A percentile compares a stretch with the other conserved stretches of the same genome.
phyloP scores from a whole-genome alignment of 257 asterid species.

The Solanum lycopersicoides region DNA sequence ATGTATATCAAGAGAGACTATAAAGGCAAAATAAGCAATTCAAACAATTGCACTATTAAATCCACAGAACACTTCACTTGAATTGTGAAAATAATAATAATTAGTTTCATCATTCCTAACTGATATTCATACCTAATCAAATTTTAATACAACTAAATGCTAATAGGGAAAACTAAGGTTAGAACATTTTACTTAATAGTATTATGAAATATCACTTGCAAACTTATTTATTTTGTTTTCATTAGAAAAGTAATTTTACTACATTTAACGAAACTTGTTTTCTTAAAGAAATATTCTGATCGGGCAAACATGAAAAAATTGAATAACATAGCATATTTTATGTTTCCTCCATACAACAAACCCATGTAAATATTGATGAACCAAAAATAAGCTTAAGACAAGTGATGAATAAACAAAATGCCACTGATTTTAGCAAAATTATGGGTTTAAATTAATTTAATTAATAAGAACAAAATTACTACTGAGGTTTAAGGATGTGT shows the following conservation, averaged over 20 bases:
- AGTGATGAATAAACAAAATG: background rate
- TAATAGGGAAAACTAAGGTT: background rate
- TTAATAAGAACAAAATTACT: background rate
- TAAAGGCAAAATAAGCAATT: background rate
- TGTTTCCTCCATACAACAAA: background rate
- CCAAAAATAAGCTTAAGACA: background rate
- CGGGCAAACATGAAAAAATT: background rate
- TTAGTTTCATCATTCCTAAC: background rate
- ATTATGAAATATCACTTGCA: background rate
- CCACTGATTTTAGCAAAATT: background rate
- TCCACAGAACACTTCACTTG: background rate
- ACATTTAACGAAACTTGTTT: background rate
- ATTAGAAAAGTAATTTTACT: background rate
- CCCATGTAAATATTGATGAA: background rate
- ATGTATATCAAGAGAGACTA: background rate
- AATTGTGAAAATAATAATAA: background rate
- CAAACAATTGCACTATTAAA: background rate
- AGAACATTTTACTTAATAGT: slow-evolving; percentile 28
- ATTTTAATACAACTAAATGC: slow-evolving; percentile 24
- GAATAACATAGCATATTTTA: background rate
- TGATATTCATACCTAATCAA: slow-evolving; percentile 34
- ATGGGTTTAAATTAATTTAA: background rate
- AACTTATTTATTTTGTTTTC: background rate
- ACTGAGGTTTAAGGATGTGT: slow-evolving; percentile 22
- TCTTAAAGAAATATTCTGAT: background rate